Evolutionary conservation across 2,329 filamentous ascomycete genomes (phyloP), one percentile per base, ranked within the genome.

Genomic region (Calonectria hongkongensis): DNA sequence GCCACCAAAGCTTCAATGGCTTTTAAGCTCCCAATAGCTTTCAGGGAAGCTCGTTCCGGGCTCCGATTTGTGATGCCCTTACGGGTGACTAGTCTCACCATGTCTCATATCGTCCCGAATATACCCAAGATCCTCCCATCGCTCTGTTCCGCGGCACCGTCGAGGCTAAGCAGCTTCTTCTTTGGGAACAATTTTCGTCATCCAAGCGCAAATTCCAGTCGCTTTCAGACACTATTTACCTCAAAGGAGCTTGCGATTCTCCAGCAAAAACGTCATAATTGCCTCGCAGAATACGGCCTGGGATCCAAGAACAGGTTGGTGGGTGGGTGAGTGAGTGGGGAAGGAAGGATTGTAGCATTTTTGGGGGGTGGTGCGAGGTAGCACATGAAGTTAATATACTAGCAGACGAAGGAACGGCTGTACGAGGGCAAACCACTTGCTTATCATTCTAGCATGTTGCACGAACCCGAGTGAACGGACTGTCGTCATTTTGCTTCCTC

Each of bases 171-270:
- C 21, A 16, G 28, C 8, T 63, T 33, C 47, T 36, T 15, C 43
- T 58, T 58, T 13, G 60, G 39, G 41, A 30, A 13, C 16, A 13
- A 45, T 47, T 63, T 45, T 45, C 58, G 58, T 63, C 58, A 63
- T 18, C n/a, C 13, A 15, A 41, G 8, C 4, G 25, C 54, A 39
- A 60, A 27, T 41, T 41, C 33, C 54, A 27, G 54, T 16, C 25
- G n/a, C 25, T 41, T 41, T 25, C 54, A 60, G 33, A 36, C 33
- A 18, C 39, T 41, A 60, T 39, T 39, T 60, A 10, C 54, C 54
- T 12, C 6, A 60, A 60, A 60, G 10, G 36, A 60, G 54, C 36
- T 39, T 27, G 36, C 13, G 13, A 12, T 12, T 36, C 21, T 21
- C n/a, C 33, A 60, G 12, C 15, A 4, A 39, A 13, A 41, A 60